These are phyloP conservation scores for Urostyla sp. DNA, from an alignment of 73 alveolate genomes.

Conservation along the genomic window DNA sequence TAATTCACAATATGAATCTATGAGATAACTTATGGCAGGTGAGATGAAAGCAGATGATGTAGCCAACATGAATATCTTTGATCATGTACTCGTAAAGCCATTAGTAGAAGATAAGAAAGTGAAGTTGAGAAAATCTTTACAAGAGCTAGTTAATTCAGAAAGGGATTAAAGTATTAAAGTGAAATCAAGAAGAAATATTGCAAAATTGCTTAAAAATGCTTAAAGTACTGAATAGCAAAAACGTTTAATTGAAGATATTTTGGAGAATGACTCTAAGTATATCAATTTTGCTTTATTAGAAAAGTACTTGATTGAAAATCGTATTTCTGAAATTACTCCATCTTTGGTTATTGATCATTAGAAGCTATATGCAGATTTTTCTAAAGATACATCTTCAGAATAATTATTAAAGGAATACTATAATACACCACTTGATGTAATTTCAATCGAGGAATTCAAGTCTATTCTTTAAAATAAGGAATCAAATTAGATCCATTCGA, in stretches of 20 bases:
- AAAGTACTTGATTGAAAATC: background rate
- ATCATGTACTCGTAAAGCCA: too few relatives aligned
- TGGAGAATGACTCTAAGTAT: background rate
- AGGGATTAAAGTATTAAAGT: too few relatives aligned
- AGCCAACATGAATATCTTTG: too few relatives aligned
- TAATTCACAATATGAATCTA: too few relatives aligned
- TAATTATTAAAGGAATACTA: constrained; percentile 5
- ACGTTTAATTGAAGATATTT: background rate
- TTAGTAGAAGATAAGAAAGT: too few relatives aligned
- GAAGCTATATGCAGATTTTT: background rate
- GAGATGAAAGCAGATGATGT: too few relatives aligned
- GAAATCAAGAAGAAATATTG: too few relatives aligned
- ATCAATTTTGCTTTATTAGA: background rate
- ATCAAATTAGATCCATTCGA: background rate
- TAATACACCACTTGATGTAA: constrained; percentile 24
- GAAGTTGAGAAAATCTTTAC: too few relatives aligned
- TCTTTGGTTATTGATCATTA: background rate
- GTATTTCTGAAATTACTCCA: too few relatives aligned
- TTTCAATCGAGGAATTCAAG: constrained; percentile 30
- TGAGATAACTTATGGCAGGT: too few relatives aligned
- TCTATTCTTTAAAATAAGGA: background rate
- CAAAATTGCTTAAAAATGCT: too few relatives aligned
- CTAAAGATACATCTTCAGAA: background rate
- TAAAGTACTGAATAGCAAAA: background rate
- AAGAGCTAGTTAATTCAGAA: too few relatives aligned